Base-by-base conservation (phyloP, 352 stramenopile genomes). In the Phytophthora pistaciae region DNA sequence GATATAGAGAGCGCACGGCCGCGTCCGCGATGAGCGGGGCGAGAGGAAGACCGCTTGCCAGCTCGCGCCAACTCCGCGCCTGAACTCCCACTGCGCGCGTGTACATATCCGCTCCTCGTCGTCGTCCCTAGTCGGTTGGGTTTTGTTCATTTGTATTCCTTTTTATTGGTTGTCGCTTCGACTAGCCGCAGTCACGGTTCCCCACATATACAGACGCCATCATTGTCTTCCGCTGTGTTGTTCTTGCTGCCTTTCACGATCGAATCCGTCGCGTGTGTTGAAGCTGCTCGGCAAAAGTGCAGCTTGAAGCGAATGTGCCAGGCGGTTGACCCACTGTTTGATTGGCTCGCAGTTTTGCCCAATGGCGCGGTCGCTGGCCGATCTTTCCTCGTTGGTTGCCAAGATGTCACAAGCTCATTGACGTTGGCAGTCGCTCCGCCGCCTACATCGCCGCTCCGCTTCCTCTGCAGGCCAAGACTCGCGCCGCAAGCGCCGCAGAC, bases 101-200 rank as follows among this genome's bases (percentile, higher is more conserved):
- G 58, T 66, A 44, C 27, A 65, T 59, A 38, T 65, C 54, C 55
- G 48, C 56, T 60, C 20, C 31, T 75, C 40, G n/a, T 68, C 56
- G 44, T 78, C 56, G 18, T 65, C 55, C 42, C 23, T 69, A 53
- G 38, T 63, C 31, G 57, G 60, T 69, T 61, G 61, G 67, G 68
- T 76, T 72, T 76, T 76, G 72, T 76, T 59, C 62, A 70, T 79
- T 79, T 75, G 60, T 78, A 78, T 78, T 66, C 23, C 60, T 77
- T 79, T 74, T 74, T 80, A 68, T 77, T 80, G 64, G 60, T 56
- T 77, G 55, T 66, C 56, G 54, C 58, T 70, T 66, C 40, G 54
- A 58, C 53, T 63, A 42, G 67, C 61, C 49, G 54, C 58, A 70
- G 67, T 63, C 62, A 66, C 67, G 52, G 67, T 73, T 60, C 64